Percentiles rank a stretch among this genome's conserved stretches.
Evolutionary conservation across 164 flowering plant species (phyloP).

Genomic region (Piper betle): DNA sequence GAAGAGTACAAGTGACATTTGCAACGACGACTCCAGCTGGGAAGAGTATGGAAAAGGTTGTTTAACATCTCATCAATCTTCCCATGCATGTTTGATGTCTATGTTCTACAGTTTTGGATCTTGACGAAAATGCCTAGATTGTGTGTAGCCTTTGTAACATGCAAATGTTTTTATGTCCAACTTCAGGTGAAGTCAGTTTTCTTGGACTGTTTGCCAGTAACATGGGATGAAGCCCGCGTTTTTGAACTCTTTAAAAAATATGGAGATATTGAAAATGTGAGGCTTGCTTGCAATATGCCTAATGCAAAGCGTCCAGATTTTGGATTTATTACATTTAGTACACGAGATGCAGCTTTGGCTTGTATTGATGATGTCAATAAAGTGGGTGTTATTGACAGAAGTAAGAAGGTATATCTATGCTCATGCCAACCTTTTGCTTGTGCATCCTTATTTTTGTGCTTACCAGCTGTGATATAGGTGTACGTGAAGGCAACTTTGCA

Average conservation of each 20-base stretch:
- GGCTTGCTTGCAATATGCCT: constrained; percentile 26
- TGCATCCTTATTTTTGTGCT: neutral
- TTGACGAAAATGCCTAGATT: neutral
- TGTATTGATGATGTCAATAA: constrained; percentile 23
- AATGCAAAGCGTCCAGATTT: constrained; percentile 24
- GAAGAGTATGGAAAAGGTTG: constrained; percentile 23
- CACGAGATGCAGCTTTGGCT: constrained; percentile 20
- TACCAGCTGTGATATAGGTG: constrained; percentile 7
- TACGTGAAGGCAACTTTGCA: constrained; percentile 16
- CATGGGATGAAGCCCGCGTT: constrained; percentile 19
- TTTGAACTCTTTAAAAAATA: constrained; percentile 12
- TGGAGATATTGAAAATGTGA: constrained; percentile 20
- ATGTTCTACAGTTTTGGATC: neutral
- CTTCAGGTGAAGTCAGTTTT: constrained; percentile 22
- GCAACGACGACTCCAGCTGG: constrained; percentile 21
- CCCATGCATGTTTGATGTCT: too few species aligned
- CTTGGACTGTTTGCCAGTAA: constrained; percentile 19
- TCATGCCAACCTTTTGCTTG: neutral
- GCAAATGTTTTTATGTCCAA: neutral
- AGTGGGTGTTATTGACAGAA: constrained; percentile 12
- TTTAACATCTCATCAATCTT: neutral
- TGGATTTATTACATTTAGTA: constrained; percentile 14
- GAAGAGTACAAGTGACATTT: constrained; percentile 18
- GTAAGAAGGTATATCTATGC: constrained; percentile 11
- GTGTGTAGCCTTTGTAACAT: neutral